phyloP scores from a whole-genome alignment of 495 filamentous ascomycete genomes.

The Talaromyces wortmannii region DNA sequence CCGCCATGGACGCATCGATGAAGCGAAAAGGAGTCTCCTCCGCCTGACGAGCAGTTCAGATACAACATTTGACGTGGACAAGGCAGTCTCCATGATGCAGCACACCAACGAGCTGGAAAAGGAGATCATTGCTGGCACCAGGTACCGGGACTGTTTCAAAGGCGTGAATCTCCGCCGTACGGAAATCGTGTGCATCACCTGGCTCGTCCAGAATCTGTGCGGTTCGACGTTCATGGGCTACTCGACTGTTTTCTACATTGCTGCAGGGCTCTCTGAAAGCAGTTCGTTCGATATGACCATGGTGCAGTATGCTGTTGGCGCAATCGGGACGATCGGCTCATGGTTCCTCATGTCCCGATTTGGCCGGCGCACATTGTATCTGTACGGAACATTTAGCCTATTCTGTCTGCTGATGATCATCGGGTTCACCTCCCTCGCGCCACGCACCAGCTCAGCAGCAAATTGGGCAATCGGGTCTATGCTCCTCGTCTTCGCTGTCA shows the following conservation, averaged over 20 bases:
- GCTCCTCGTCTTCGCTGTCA: constrained; percentile 56
- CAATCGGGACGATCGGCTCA: constrained; percentile 54
- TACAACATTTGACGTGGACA: constrained; percentile 51
- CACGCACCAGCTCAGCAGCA: constrained; percentile 24
- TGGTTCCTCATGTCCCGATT: constrained; percentile 58
- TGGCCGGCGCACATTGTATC: constrained; percentile 62
- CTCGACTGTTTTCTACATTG: constrained; percentile 61
- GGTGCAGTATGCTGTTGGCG: constrained; percentile 59
- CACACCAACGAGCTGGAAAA: constrained; percentile 63
- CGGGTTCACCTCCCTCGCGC: constrained; percentile 42
- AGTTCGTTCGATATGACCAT: constrained; percentile 60
- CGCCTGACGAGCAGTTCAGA: constrained; percentile 49
- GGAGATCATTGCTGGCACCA: constrained; percentile 48
- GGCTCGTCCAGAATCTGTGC: constrained; percentile 66
- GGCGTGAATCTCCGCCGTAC: constrained; percentile 63
- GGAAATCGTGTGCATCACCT: constrained; percentile 61
- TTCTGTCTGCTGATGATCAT: constrained; percentile 54
- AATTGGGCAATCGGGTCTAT: constrained; percentile 38
- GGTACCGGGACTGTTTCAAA: constrained; percentile 64
- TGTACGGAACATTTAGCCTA: constrained; percentile 55
- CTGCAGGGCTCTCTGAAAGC: constrained; percentile 51
- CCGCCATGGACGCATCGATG: constrained; percentile 50
- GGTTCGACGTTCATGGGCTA: constrained; percentile 68
- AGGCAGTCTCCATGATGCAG: constrained; percentile 68
- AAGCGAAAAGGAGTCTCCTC: constrained; percentile 52